Evolutionary conservation across 2,329 filamentous ascomycete genomes (phyloP).

Genomic region (Westerdykella aurantiaca): DNA sequence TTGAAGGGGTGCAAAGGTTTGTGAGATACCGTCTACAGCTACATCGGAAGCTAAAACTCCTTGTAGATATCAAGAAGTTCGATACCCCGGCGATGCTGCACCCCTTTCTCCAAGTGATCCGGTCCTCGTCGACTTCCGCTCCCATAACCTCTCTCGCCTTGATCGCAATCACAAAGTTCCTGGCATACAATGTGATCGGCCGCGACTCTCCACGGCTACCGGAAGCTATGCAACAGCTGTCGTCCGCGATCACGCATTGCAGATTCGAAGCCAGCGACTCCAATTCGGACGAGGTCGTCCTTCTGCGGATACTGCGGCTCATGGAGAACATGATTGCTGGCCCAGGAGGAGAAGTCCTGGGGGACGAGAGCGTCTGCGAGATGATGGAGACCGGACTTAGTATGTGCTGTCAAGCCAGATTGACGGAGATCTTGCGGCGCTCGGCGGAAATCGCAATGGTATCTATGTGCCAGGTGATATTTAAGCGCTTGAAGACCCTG

Average conservation of each 20-base stretch:
- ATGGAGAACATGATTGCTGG: conserved; percentile 99
- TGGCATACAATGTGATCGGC: conserved; percentile 88
- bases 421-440: conserved; percentile 82
- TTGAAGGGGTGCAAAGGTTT: conserved; percentile 76
- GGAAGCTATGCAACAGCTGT: conserved; percentile 88
- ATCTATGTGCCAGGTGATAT: conserved; percentile 98
- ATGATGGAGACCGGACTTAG: conserved; percentile 99
- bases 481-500: conserved; percentile 82
- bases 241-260: conserved; percentile 93
- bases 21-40: conserved; percentile 5
- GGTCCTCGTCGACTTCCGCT: conserved; percentile 91
- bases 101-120: conserved; percentile 93
- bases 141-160: conserved; percentile 93
- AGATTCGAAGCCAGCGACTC: conserved; percentile 96
- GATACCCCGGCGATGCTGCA: conserved; percentile 85
- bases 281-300: conserved; percentile 88
- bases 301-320: conserved; percentile 87
- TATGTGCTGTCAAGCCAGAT: conserved; percentile 89
- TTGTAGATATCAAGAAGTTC: conserved; percentile 73
- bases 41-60: conserved; percentile 16
- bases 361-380: conserved; percentile 95
- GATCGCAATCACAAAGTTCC: conserved; percentile 91
- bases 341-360: conserved; percentile 85
- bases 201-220: conserved; percentile 79
- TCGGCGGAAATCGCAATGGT: conserved; percentile 97